phyloP scores from a whole-genome alignment of 2,329 filamentous ascomycete genomes.

The Fusarium decemcellulare region DNA sequence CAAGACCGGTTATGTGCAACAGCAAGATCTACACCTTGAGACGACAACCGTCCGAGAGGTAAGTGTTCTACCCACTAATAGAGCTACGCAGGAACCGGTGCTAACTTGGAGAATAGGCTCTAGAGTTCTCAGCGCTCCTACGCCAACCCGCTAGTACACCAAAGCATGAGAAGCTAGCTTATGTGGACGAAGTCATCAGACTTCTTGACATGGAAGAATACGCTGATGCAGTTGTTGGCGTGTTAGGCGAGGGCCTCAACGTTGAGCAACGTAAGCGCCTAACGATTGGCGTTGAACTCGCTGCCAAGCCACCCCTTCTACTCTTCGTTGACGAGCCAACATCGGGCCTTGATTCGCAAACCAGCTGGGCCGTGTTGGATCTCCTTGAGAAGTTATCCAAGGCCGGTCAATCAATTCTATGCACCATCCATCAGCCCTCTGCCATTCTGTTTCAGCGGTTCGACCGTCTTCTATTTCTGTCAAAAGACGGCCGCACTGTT shows the following conservation, averaged over 20 bases:
- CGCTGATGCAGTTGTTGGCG: conserved; percentile 64
- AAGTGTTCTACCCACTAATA: not conserved
- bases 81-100: not conserved
- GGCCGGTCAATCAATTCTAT: conserved; percentile 62
- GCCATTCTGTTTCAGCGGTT: conserved; percentile 64
- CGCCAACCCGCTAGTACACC: conserved; percentile 57
- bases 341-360: conserved; percentile 51
- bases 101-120: conserved; percentile 38
- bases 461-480: conserved; percentile 71
- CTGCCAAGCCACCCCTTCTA: conserved; percentile 58
- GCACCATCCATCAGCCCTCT: conserved; percentile 65
- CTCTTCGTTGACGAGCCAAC: conserved; percentile 68
- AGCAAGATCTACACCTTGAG: conserved; percentile 66
- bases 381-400: conserved; percentile 45
- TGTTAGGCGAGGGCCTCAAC: conserved; percentile 59
- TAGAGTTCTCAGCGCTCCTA: conserved; percentile 57
- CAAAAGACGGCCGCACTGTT: conserved; percentile 71
- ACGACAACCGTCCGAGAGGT: conserved; percentile 58
- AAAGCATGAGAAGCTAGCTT: conserved; percentile 62
- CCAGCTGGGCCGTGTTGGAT: conserved; percentile 1
- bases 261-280: conserved; percentile 65
- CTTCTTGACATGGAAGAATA: conserved; percentile 68
- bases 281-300: conserved; percentile 62
- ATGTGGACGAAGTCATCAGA: conserved; percentile 66
- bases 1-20: conserved; percentile 79